Evolutionary conservation across 208 protist species (phyloP).

Genomic region (Porcisia hertigi): DNA sequence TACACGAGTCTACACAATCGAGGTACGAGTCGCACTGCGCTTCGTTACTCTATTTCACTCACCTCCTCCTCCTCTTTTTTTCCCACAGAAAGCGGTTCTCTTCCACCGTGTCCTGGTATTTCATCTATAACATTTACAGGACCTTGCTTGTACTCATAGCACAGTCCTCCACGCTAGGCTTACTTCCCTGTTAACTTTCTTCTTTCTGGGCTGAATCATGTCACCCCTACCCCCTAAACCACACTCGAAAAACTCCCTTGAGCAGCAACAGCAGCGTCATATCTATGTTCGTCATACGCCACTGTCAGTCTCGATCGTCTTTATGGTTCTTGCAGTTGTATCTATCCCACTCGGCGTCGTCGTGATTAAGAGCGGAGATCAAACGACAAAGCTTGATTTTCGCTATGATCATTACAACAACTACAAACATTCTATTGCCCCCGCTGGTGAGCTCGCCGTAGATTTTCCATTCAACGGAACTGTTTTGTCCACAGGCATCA

Average conservation of each 20-base stretch:
- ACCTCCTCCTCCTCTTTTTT: neutral
- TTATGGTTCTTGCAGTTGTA: slow-evolving; percentile 92
- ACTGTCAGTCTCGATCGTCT: slow-evolving; percentile 83
- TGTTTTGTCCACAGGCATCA: slow-evolving; percentile 41
- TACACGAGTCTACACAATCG: neutral
- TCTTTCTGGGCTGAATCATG: slow-evolving; percentile 7
- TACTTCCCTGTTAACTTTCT: neutral
- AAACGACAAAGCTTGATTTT: slow-evolving; percentile 51
- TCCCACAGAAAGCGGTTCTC: neutral
- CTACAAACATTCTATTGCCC: slow-evolving; percentile 37
- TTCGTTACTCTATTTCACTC: neutral
- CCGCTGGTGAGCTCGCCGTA: slow-evolving; percentile 30
- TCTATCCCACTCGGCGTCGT: slow-evolving; percentile 94
- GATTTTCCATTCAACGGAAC: slow-evolving; percentile 50
- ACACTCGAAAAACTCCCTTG: slow-evolving; percentile 38
- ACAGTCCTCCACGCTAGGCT: neutral
- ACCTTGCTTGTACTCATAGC: neutral
- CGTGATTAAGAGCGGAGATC: slow-evolving; percentile 78
- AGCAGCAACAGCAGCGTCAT: slow-evolving; percentile 95
- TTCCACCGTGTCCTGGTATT: neutral
- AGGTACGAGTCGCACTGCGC: no score
- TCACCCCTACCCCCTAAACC: slow-evolving; percentile 33
- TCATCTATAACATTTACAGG: neutral
- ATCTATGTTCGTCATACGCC: slow-evolving; percentile 96
- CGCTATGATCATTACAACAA: slow-evolving; percentile 83